These are phyloP conservation scores for Elongisporangium senticosum DNA, from an alignment of 352 stramenopile genomes.

Conservation along the genomic window DNA sequence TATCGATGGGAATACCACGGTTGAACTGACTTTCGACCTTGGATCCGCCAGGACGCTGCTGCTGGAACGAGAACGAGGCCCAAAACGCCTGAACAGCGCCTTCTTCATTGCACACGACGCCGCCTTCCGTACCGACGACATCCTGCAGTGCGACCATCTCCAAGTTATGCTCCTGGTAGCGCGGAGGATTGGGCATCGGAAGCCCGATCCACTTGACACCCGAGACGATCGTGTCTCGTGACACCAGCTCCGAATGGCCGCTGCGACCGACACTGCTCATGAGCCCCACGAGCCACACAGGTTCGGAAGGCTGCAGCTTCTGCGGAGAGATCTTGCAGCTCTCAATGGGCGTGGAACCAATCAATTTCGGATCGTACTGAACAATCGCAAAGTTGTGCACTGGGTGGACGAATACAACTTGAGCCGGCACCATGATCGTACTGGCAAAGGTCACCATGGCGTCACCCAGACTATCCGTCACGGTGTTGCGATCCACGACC, in stretches of 20 bases:
- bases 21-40: constrained; percentile 87
- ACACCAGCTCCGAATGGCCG: constrained; percentile 79
- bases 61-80: constrained; percentile 85
- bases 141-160: constrained; percentile 85
- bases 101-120: constrained; percentile 64
- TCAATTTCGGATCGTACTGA: constrained; percentile 86
- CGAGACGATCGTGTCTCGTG: constrained; percentile 79
- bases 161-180: constrained; percentile 85
- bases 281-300: constrained; percentile 80
- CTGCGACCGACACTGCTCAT: constrained; percentile 79
- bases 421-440: constrained; percentile 83
- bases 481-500: constrained; percentile 90
- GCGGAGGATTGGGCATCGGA: constrained; percentile 73
- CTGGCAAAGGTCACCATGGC: constrained; percentile 88
- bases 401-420: constrained; percentile 90
- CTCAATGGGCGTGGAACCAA: constrained; percentile 77
- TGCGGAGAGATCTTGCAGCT: constrained; percentile 67
- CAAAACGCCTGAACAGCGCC: constrained; percentile 80
- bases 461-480: constrained; percentile 85
- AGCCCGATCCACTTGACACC: constrained; percentile 83
- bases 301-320: constrained; percentile 59
- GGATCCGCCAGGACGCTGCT: constrained; percentile 48
- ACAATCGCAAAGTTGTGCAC: constrained; percentile 92
- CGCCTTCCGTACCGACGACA: constrained; percentile 75
- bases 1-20: constrained; percentile 78